Percentiles rank a stretch among this genome's conserved stretches.
Conservation (phyloP, 495 filamentous ascomycete species). For the Friedmanniomyces endolithicus region DNA sequence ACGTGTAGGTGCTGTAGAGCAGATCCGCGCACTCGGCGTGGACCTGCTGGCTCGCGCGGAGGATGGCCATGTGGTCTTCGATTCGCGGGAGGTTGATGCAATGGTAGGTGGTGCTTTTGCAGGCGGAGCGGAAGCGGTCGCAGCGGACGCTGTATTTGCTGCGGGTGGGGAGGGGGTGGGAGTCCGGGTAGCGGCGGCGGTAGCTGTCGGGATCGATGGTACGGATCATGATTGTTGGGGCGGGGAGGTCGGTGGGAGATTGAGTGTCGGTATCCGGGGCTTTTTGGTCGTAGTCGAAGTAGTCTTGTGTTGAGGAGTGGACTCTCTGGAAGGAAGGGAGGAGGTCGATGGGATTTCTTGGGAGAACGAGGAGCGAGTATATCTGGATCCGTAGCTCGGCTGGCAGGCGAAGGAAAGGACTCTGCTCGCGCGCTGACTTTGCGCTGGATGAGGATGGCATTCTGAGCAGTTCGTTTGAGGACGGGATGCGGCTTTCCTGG, state of each 20-base stretch:
- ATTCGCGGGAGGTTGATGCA: conserved; percentile 30
- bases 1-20: conserved; percentile 39
- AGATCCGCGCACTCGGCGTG: conserved; percentile 38
- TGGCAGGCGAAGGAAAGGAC: conserved; percentile 31
- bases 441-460: conserved; percentile 11
- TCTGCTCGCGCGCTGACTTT: neutral
- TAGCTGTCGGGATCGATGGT: conserved; percentile 21
- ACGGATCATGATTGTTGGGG: conserved; percentile 20
- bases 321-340: conserved; percentile 5
- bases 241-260: neutral
- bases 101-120: conserved; percentile 36
- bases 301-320: conserved; percentile 8
- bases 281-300: conserved; percentile 22
- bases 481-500: conserved; percentile 5
- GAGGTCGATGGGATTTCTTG: conserved; percentile 12
- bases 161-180: neutral
- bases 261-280: conserved; percentile 1
- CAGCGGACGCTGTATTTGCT: conserved; percentile 16
- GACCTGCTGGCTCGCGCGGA: conserved; percentile 35
- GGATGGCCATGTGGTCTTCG: conserved; percentile 31
- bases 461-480: conserved; percentile 8
- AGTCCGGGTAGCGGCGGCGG: conserved; percentile 1
- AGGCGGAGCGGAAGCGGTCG: conserved; percentile 24
- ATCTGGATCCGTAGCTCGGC: conserved; percentile 35
- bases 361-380: conserved; percentile 30